Evolutionary conservation across 1,139 yeast genomes (phyloP), one percentile per base, ranked within the genome.

Genomic region (Candida tropicalis): DNA sequence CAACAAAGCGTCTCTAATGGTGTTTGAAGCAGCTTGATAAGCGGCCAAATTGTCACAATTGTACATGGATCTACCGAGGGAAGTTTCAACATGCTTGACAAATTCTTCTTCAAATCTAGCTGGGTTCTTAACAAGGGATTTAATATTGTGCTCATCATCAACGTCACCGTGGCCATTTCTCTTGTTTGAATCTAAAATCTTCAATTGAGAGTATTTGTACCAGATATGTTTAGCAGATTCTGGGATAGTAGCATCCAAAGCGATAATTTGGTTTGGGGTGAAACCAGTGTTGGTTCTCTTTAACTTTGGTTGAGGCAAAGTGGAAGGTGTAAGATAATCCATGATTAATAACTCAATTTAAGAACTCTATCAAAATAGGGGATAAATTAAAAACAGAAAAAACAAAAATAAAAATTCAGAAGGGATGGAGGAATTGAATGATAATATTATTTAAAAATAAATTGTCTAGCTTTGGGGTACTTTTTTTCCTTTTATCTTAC

Each of bases 31-130:
- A 1, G 97, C 96, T 61, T 87, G 95, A 61, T 90, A 91, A 17
- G 97, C 97, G 35, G 96, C 97, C 62, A 89, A 73, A 47, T 84
- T 84, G 62, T 90, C 97, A 68, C 97, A 89, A 62, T 91, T 90
- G 75, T 87, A 88, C 74, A 90, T 71, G 34, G 93, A 88, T 57
- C 97, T 78, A 18, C 96, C 97, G 59, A 91, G 73, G 1, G 93
- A 81, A 36, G 95, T 86, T 66, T 90, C 97, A 38, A 90, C 96
- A 62, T 90, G 96, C 53, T 81, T 79, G 42, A 90, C 87, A 60
- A 91, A 87, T 48, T 77, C 77, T 39, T 70, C 61, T 61, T 89
- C 88, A 59, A 90, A 87, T 16, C 47, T 50, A n/a, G 77, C 84
- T 41, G 70, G 68, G 38, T 74, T 63, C 39, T 68, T 53, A 24